Percentiles rank a stretch among this genome's conserved stretches.
These are phyloP conservation scores for Darksidea phi DNA, from an alignment of 495 filamentous ascomycete species.

Conservation along the genomic window DNA sequence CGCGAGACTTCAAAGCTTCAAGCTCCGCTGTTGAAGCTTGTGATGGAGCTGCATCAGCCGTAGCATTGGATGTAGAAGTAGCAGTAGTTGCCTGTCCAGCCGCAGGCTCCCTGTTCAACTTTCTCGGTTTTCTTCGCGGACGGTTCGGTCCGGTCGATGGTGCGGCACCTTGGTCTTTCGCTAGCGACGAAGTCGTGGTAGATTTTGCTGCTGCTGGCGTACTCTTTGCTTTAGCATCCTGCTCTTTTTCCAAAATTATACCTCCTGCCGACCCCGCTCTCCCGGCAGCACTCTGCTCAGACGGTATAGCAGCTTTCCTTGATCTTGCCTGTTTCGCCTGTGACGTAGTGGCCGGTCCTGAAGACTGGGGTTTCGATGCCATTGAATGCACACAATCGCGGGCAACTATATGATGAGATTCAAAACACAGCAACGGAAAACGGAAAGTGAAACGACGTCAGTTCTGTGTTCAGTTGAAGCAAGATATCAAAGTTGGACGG, in stretches of 20 bases:
- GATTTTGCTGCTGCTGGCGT: not conserved
- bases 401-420: not conserved
- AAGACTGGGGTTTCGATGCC: conserved; percentile 17
- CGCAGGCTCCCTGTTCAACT: conserved; percentile 25
- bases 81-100: not conserved
- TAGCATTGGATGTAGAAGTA: not conserved
- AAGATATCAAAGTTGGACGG: conserved; percentile 17
- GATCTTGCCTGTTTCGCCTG: not conserved
- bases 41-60: not conserved
- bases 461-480: not conserved
- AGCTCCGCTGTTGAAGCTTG: conserved; percentile 22
- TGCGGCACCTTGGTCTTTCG: conserved; percentile 12
- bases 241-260: conserved; percentile 20
- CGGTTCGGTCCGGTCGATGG: conserved; percentile 15
- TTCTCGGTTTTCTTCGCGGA: conserved; percentile 27
- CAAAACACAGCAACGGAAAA: too few species aligned
- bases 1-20: conserved; percentile 33
- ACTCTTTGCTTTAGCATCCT: not conserved
- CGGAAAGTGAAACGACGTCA: too few species aligned
- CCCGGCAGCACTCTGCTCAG: not conserved
- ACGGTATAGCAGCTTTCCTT: not conserved
- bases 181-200: not conserved
- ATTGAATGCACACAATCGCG: conserved; percentile 7
- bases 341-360: conserved; percentile 13
- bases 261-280: conserved; percentile 23